Percentiles rank a stretch among this genome's conserved stretches.
Evolutionary conservation across 495 filamentous ascomycete genomes (phyloP).

Genomic region (Achaetomiella virescens): DNA sequence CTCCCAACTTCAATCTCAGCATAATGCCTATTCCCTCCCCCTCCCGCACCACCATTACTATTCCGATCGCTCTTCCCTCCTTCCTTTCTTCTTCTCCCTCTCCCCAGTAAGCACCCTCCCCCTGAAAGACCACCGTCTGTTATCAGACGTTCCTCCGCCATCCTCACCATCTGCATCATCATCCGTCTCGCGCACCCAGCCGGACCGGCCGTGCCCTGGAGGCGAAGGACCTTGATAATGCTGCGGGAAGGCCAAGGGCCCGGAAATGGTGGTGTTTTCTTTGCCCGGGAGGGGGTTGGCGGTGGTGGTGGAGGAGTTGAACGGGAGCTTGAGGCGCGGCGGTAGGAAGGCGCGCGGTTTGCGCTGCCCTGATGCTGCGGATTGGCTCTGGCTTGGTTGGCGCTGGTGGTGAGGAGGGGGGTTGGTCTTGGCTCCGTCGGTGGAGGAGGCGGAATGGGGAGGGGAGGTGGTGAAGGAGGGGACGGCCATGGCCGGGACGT

Average conservation of each 20-base stretch:
- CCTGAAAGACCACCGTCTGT: not conserved
- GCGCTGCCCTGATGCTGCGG: not conserved
- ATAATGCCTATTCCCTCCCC: conserved; percentile 16
- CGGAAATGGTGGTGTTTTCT: conserved; percentile 19
- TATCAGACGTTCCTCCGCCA: not conserved
- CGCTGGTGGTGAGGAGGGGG: not conserved
- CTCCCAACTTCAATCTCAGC: conserved; percentile 24
- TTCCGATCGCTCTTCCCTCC: conserved; percentile 9
- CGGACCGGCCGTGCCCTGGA: not conserved
- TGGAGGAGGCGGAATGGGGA: not conserved
- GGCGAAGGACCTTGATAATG: conserved; percentile 4
- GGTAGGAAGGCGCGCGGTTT: conserved; percentile 1
- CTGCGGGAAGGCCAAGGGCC: conserved; percentile 23
- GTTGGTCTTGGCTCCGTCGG: not conserved
- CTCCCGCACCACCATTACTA: not conserved
- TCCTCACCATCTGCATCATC: not conserved
- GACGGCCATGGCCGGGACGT: not conserved
- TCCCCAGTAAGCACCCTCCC: not conserved
- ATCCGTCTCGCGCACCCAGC: not conserved
- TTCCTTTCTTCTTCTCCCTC: conserved; percentile 4
- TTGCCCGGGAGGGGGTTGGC: conserved; percentile 14
- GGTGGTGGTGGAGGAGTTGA: not conserved
- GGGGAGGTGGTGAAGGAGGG: conserved; percentile 1
- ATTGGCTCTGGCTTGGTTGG: not conserved
- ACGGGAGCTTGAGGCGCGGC: conserved; percentile 1